Base-by-base conservation (phyloP, 148 eudicot genomes). In the Heliosperma pusillum region DNA sequence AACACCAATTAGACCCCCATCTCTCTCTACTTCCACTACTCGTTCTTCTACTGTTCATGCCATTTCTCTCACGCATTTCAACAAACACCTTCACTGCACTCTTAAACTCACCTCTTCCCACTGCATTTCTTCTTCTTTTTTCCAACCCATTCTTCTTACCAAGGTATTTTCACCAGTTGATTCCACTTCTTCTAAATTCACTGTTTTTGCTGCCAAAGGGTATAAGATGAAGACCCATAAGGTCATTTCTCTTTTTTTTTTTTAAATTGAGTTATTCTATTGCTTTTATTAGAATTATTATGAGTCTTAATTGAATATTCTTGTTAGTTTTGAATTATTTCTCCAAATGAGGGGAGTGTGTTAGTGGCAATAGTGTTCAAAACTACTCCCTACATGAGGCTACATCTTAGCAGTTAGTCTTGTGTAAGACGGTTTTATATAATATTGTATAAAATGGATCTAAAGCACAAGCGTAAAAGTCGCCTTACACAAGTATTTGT, bases 181-280 rank as follows among this genome's bases (percentile, higher is more conserved):
- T 53, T 36, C 76, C 19, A 68, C 63, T 59, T 71, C 68, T 45
- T 75, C 70, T 44, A 45, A 86, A 30, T 78, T 83, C 79, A 80
- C 89, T 50, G 86, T 89, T 42, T 80, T 86, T 33, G 82, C 88
- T 65, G 87, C 86, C 2, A 90, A 88, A 80, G 91, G 95, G 30
- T 90, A 92, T 78, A 92, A 90, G 80, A 88, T 90, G 95, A 92
- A 92, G 89, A 92, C 97, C 80, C 97, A 90, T 86, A 92, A 92
- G 89, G 97, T 83, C 5, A 42, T 24, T 56, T n/a, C 15, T 60
- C 59, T 7, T 21, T 60, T 24, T 21, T 10, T 11, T 16, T 5
- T 58, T 19, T 15, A 3, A 3, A 33, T 33, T 33, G 36, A 33
- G 5, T n/a, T 58, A 58, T 19, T 59, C 45, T 74, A 21, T 19